A percentile compares a stretch with the other conserved stretches of the same genome.
Evolutionary conservation across 352 stramenopile genomes (phyloP).

Genomic region (Globisporangium barbulae): DNA sequence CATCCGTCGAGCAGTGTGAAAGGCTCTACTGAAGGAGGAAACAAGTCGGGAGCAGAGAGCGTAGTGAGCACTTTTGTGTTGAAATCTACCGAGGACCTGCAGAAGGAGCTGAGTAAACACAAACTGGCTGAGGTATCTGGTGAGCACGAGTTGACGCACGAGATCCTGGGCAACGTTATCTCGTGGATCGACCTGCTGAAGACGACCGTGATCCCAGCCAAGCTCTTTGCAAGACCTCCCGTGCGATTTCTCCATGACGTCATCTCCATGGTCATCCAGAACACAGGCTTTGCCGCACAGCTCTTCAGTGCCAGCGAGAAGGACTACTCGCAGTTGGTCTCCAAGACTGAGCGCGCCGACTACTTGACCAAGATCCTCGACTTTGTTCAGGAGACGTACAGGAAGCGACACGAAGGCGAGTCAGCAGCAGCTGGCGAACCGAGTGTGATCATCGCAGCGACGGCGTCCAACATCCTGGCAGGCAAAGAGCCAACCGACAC

Average conservation of each 20-base stretch:
- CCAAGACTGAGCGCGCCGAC: constrained; percentile 72
- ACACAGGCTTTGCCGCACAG: constrained; percentile 54
- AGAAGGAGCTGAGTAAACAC: constrained; percentile 31
- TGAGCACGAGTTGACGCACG: constrained; percentile 62
- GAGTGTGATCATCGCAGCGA: constrained; percentile 59
- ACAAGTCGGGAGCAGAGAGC: not conserved
- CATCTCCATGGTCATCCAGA: constrained; percentile 64
- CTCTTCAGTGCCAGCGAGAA: constrained; percentile 46
- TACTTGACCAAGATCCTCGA: constrained; percentile 76
- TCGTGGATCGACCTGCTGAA: constrained; percentile 81
- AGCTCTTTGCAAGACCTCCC: constrained; percentile 71
- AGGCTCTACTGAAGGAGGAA: not conserved
- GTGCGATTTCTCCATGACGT: constrained; percentile 82
- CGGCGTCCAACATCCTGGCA: constrained; percentile 70
- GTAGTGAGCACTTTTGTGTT: constrained; percentile 37
- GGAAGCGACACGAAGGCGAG: constrained; percentile 22
- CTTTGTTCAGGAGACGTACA: constrained; percentile 63
- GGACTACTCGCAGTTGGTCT: constrained; percentile 61
- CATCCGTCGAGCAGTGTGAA: constrained; percentile 15
- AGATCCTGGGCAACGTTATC: constrained; percentile 61
- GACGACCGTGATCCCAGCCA: constrained; percentile 53
- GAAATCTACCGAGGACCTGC: constrained; percentile 29
- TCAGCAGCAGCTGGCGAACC: not conserved
- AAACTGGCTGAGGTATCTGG: constrained; percentile 45
- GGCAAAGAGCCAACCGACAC: constrained; percentile 76